Evolutionary conservation across 2,329 filamentous ascomycete genomes (phyloP), one percentile per base, ranked within the genome.

Genomic region (Colletotrichum navitas): DNA sequence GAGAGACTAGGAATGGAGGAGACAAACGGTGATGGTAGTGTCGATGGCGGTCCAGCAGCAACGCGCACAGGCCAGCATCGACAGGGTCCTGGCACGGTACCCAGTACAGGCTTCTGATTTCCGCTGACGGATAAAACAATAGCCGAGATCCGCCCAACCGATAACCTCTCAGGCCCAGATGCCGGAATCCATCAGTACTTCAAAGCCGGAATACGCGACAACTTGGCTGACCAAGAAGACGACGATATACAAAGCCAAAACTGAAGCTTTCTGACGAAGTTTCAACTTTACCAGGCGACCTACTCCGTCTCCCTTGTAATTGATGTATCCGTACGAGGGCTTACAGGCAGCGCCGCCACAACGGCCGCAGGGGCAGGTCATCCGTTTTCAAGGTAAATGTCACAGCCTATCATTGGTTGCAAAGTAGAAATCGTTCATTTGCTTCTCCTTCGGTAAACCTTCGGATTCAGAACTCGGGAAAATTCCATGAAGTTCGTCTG

Each of bases 381-480:
- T 61, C 43, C 4, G 41, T 18, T 24, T 24, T 18, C 1, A 34
- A 36, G 26, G 29, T 3, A 4, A 32, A 34, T 21, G 34, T 49
- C 11, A n/a, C 29, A 47, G 18, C 64, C 56, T 8, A 66, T 4
- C 43, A 62, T 41, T 34, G 45, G 36, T 18, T 24, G 55, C 64
- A 61, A 26, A 66, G 39, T 16, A 45, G 24, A 3, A 54, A 21
- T 7, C 16, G 18, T 36, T 14, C 16, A 3, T 16, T 34, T 24
- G 32, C 34, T 16, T 41, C 39, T 5, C 8, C 39, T 41, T 16
- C 3, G 10, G 39, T n/a, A n/a, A n/a, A n/a, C n/a, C n/a, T n/a
- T n/a, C n/a, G n/a, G n/a, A n/a, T n/a, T n/a, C n/a, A n/a, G n/a
- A n/a, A n/a, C n/a, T n/a, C n/a, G n/a, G n/a, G n/a, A n/a, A n/a